These are phyloP conservation scores for Lichtheimia hyalospora DNA, from an alignment of 371 early-diverging fungal species.

Conservation along the genomic window DNA sequence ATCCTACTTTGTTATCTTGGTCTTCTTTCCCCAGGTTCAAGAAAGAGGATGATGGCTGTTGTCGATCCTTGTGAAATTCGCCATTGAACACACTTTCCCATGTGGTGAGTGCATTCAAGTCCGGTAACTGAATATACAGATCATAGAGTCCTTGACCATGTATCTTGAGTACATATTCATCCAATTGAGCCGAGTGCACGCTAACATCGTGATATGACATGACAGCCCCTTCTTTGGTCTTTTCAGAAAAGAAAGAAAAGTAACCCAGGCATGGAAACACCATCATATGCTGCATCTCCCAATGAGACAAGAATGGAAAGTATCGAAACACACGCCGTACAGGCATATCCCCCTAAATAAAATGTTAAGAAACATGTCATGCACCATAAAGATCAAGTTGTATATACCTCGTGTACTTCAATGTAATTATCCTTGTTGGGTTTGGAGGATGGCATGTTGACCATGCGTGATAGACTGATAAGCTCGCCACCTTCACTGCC, in stretches of 20 bases:
- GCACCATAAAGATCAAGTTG: neutral
- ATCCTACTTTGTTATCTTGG: neutral
- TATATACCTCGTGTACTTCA: conserved; percentile 33
- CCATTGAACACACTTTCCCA: conserved; percentile 47
- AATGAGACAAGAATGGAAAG: conserved; percentile 52
- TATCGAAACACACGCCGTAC: conserved; percentile 54
- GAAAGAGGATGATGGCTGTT: neutral
- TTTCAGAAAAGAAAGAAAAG: conserved; percentile 55
- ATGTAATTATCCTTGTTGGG: conserved; percentile 25
- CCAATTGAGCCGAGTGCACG: conserved; percentile 43
- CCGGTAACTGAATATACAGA: conserved; percentile 53
- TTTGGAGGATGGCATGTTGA: conserved; percentile 3
- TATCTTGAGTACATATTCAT: conserved; percentile 54
- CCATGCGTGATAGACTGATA: conserved; percentile 19
- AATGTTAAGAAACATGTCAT: conserved; percentile 25
- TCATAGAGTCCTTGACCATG: conserved; percentile 50
- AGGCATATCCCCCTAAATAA: conserved; percentile 51
- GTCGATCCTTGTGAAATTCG: neutral
- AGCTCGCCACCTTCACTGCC: conserved; percentile 5
- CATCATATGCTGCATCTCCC: conserved; percentile 61
- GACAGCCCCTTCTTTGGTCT: conserved; percentile 45
- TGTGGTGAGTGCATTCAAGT: conserved; percentile 40
- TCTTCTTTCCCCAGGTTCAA: neutral
- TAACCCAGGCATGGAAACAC: conserved; percentile 56
- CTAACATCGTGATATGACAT: conserved; percentile 47